Base-by-base conservation (phyloP, 768 basidiomycete genomes). In the Amyloporia xantha region DNA sequence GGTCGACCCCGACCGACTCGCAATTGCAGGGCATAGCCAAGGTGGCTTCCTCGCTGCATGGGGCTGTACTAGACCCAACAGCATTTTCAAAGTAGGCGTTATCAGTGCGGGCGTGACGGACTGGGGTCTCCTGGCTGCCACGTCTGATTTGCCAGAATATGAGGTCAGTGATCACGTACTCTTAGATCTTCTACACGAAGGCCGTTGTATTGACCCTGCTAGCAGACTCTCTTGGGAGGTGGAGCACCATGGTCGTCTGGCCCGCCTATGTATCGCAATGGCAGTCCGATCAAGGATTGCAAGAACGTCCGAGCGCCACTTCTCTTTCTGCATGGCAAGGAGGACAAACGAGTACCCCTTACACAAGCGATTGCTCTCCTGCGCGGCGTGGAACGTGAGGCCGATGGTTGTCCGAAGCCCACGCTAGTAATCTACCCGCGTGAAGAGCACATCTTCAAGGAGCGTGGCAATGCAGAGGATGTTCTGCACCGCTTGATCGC, bases 41-140 rank as follows among this genome's bases (percentile, higher is more conserved):
- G 46, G 46, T 13, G 46, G 46, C 12, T 47, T 47, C 23, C 37
- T 47, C 33, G 30, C 46, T 19, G 35, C 46, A 3, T 47, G 46
- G 46, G 46, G 46, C 11, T 24, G 33, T 6, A 37, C 46, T 10
- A 35, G 46, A 4, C 35, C 46, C 13, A 39, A 39, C 46, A 39
- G 27, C 37, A 23, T 3, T 12, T 47, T 47, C 36, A 37, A 39
- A 19, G 37, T 25, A 2, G 46, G 36, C 7, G 46, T 47, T 5
- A 12, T 23, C 15, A 37, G 46, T 10, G 46, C 46, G 5, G 46
- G 46, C 3, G 36, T 47, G 21, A 39, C 46, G 15, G 36, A 47
- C 12, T 47, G 46, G 46, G 46, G 46, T 13, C 24, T 47, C 15
- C 21, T 47, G 11, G 23, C 46, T 9, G 46, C 36, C 4, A 25